A percentile compares a stretch with the other conserved stretches of the same genome.
Evolutionary conservation across 2,329 filamentous ascomycete genomes (phyloP).

Genomic region (Kalmusia sp.): DNA sequence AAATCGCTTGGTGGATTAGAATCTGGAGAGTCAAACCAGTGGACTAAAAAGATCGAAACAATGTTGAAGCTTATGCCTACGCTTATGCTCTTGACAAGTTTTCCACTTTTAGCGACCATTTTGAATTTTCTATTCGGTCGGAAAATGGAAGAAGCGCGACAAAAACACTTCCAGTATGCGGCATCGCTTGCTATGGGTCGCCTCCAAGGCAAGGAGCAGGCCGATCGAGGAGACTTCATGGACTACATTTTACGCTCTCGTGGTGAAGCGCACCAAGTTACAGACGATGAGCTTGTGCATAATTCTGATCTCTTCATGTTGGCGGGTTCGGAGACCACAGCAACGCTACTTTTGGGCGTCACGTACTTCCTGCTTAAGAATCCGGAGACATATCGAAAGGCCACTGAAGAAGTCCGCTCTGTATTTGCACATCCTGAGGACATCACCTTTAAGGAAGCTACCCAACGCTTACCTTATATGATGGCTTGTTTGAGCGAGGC

Average conservation of each 20-base stretch:
- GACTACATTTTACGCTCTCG: constrained; percentile 15
- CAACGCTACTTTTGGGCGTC: constrained; percentile 24
- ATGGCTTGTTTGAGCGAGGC: constrained; percentile 10
- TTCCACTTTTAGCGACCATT: constrained; percentile 7
- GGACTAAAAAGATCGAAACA: constrained; percentile 17
- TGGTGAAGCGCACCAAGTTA: constrained; percentile 10
- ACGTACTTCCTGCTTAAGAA: constrained; percentile 21
- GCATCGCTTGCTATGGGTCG: constrained; percentile 13
- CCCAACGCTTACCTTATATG: constrained; percentile 11
- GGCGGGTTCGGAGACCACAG: constrained; percentile 32
- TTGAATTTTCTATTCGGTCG: constrained; percentile 11
- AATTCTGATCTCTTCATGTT: constrained; percentile 22
- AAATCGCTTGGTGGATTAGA: constrained; percentile 29
- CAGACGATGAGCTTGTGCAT: constrained; percentile 13
- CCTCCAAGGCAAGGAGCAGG: constrained; percentile 9
- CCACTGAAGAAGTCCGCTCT: constrained; percentile 21
- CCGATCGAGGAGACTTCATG: constrained; percentile 16
- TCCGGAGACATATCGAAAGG: constrained; percentile 14
- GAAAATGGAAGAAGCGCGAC: constrained; percentile 16
- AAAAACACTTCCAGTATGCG: constrained; percentile 14
- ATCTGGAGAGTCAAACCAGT: constrained; percentile 12
- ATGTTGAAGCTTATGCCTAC: constrained; percentile 11
- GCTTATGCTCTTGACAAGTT: constrained; percentile 13
- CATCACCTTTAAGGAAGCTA: constrained; percentile 17
- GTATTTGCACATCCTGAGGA: constrained; percentile 22